A percentile compares a stretch with the other conserved stretches of the same genome.
Conservation (phyloP, 2,329 filamentous ascomycete species). For the Didymella lethalis region DNA sequence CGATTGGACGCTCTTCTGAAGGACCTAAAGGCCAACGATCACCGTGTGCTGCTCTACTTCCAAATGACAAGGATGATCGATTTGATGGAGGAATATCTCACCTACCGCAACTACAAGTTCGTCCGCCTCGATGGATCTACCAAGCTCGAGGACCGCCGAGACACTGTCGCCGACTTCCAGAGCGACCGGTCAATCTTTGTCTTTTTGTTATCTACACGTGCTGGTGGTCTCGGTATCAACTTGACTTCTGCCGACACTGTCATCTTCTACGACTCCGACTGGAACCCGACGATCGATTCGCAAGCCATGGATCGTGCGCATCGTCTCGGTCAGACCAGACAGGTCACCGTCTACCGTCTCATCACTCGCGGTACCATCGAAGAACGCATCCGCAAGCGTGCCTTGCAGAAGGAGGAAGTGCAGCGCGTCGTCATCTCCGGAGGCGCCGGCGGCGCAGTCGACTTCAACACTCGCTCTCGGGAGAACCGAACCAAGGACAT, state of each 20-base stretch:
- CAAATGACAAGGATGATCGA: constrained; percentile 99
- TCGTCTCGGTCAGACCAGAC: constrained; percentile 92
- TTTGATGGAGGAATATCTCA: constrained; percentile 98
- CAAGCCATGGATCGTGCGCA: constrained; percentile 99
- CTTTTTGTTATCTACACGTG: constrained; percentile 93
- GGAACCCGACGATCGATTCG: constrained; percentile 98
- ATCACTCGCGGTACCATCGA: constrained; percentile 97
- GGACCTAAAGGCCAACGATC: constrained; percentile 88
- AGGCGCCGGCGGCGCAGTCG: constrained; percentile 81
- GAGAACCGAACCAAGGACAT: constrained; percentile 98
- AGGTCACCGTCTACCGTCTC: constrained; percentile 96
- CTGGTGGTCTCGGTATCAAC: constrained; percentile 97
- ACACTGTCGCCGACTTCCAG: constrained; percentile 97
- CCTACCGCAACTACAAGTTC: constrained; percentile 99
- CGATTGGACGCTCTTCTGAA: constrained; percentile 87
- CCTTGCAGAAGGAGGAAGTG: constrained; percentile 97
- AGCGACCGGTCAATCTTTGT: constrained; percentile 94
- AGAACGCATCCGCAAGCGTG: constrained; percentile 95
- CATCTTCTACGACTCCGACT: constrained; percentile 99
- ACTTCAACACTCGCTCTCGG: constrained; percentile 90
- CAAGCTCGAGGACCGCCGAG: constrained; percentile 94
- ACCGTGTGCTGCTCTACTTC: constrained; percentile 97
- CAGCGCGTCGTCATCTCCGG: constrained; percentile 96
- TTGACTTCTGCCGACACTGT: constrained; percentile 95
- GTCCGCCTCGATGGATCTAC: constrained; percentile 95